Percentiles rank a stretch among this genome's conserved stretches.
These are phyloP conservation scores for Kodamaea fungicola DNA, from an alignment of 1,139 yeast species.

Conservation along the genomic window DNA sequence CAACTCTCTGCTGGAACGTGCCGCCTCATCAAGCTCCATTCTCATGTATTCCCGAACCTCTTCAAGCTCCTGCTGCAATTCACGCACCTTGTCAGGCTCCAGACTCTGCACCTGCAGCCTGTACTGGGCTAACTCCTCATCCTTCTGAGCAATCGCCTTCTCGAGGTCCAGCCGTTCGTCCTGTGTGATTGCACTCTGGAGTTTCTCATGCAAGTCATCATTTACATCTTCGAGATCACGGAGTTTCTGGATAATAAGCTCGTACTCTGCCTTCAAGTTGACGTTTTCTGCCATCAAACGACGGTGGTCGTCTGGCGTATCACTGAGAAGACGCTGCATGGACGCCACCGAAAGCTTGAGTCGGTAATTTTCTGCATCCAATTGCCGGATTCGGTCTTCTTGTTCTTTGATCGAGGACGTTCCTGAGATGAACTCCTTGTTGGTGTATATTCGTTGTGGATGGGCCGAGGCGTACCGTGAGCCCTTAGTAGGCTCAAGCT, in stretches of 20 bases:
- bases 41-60: not conserved
- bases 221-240: too few relatives aligned
- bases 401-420: slow-evolving; percentile 48
- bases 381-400: slow-evolving; percentile 45
- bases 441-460: not conserved
- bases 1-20: not conserved
- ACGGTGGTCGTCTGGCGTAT: slow-evolving; percentile 42
- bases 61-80: not conserved
- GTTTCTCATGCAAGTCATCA: too few relatives aligned
- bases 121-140: slow-evolving; percentile 11
- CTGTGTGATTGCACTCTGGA: not conserved
- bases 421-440: slow-evolving; percentile 18
- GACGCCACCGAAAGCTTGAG: slow-evolving; percentile 58
- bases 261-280: slow-evolving; percentile 33
- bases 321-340: slow-evolving; percentile 45
- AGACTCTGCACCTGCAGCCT: not conserved
- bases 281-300: slow-evolving; percentile 38
- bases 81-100: not conserved
- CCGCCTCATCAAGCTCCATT: not conserved
- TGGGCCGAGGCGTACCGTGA: not conserved
- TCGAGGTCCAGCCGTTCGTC: not conserved
- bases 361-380: slow-evolving; percentile 61
- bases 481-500: slow-evolving; percentile 13
- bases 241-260: too few relatives aligned
- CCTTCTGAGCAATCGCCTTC: slow-evolving; percentile 11